Base-by-base conservation (phyloP, 176 grass and related monocot genomes). In the Zea mays region DNA sequence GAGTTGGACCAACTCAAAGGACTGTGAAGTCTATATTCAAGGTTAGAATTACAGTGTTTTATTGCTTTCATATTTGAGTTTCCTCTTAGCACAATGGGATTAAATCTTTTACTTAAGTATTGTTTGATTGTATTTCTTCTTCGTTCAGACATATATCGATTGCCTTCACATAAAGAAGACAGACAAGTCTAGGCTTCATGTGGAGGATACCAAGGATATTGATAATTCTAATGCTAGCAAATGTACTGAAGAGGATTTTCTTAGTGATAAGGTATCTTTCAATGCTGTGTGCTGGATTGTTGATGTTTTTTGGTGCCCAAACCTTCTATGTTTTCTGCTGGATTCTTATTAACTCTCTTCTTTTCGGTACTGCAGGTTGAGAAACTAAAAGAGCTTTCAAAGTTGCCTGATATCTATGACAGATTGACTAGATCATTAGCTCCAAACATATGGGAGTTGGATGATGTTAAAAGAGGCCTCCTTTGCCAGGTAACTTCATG, bases 151-250 rank as follows among this genome's bases (percentile, higher is more conserved):
- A 15, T 99, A 99, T 71, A 95, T 99, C 66, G 96, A 99, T 85
- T 99, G 96, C 78, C 87, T 99, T 88, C 96, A 99, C 78, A 84
- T 99, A 74, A 99, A 99, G 84, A 99, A 93, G 86, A 95, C 88
- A 12, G 96, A 99, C 68, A 99, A 99, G 77, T 88, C 92, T 39
- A 90, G 92, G 68, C 96, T 99, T 85, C 92, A 95, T 62, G 76
- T 91, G 72, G 92, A 95, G 60, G 88, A 99, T 33, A 34, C 82
- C 50, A 88, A 86, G 83, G 77, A 86, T 59, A 79, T 14, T 61
- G 80, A 93, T 62, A 49, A 81, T 46, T 50, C 76, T 52, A 57
- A 78, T 56, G 65, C 83, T 78, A 86, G 33, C 64, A 81, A 79
- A 62, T 55, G 66, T 72, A 39, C 84, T 77, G 92, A 93, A 79